These are phyloP conservation scores for Podaxis mareebaensis DNA, from an alignment of 768 basidiomycete species.

Conservation along the genomic window DNA sequence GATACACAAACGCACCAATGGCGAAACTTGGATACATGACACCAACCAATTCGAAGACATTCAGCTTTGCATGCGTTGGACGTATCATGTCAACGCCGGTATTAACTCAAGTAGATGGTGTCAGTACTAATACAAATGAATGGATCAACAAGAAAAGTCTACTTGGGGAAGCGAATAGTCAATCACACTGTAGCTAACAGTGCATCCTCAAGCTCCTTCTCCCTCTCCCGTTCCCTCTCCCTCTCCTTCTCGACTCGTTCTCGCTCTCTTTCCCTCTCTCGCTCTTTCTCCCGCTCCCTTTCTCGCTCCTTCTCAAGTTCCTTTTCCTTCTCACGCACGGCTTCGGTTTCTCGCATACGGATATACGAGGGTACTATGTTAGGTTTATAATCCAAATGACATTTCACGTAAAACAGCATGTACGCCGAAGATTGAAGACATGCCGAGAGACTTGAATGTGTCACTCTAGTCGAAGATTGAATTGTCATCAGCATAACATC, in stretches of 20 bases:
- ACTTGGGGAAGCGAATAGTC: not conserved
- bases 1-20: not conserved
- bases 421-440: constrained; percentile 79
- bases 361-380: constrained; percentile 69
- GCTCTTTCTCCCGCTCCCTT: constrained; percentile 41
- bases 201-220: constrained; percentile 65
- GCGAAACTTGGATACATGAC: not conserved
- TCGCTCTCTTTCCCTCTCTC: constrained; percentile 37
- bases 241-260: constrained; percentile 29
- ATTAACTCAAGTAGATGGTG: not conserved
- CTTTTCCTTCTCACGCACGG: constrained; percentile 47
- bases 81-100: not conserved
- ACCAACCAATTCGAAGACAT: not conserved
- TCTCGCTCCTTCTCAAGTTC: constrained; percentile 43
- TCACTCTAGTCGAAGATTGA: constrained; percentile 50
- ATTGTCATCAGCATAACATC: not conserved
- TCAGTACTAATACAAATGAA: not conserved
- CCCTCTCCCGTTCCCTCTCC: constrained; percentile 34
- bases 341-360: constrained; percentile 63
- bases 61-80: not conserved
- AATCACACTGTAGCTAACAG: constrained; percentile 50
- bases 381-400: constrained; percentile 82
- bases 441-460: constrained; percentile 62
- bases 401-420: constrained; percentile 96
- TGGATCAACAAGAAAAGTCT: not conserved